These are phyloP conservation scores for Lonicera japonica DNA, from an alignment of 129 eudicot species.

Conservation along the genomic window DNA sequence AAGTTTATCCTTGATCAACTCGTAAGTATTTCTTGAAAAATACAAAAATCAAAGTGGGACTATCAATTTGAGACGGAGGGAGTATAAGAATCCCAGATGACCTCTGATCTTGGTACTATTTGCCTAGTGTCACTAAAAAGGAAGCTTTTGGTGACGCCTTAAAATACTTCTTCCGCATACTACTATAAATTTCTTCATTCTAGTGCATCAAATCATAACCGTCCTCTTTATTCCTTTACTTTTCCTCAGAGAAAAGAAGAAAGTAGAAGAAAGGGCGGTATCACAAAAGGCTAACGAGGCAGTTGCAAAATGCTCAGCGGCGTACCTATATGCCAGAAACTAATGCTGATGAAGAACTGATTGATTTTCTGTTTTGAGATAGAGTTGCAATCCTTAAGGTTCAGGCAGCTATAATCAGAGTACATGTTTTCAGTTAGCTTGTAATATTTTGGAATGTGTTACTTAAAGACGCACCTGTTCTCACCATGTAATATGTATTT, in stretches of 20 bases:
- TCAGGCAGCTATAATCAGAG: neutral
- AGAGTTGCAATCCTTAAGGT: constrained; percentile 9
- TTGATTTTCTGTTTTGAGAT: neutral
- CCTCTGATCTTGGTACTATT: no score
- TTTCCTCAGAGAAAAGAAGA: constrained; percentile 76
- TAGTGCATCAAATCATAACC: no score
- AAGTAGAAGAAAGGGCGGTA: constrained; percentile 57
- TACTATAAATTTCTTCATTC: no score
- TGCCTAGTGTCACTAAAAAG: no score
- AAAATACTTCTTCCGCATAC: no score
- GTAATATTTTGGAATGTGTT: neutral
- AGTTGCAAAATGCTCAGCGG: constrained; percentile 43
- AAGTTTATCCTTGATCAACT: no score
- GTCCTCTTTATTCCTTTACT: no score
- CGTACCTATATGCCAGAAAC: constrained; percentile 21
- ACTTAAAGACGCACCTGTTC: neutral
- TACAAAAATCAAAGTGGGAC: no score
- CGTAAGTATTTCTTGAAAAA: no score
- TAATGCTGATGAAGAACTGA: constrained; percentile 4
- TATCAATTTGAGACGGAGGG: no score
- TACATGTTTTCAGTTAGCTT: neutral
- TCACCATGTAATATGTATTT: constrained; percentile 10
- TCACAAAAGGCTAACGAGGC: constrained; percentile 76
- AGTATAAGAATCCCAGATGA: no score
- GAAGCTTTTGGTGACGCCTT: no score